A percentile compares a stretch with the other conserved stretches of the same genome.
phyloP scores from a whole-genome alignment of 208 protist species.

The Crithidia sp. region DNA sequence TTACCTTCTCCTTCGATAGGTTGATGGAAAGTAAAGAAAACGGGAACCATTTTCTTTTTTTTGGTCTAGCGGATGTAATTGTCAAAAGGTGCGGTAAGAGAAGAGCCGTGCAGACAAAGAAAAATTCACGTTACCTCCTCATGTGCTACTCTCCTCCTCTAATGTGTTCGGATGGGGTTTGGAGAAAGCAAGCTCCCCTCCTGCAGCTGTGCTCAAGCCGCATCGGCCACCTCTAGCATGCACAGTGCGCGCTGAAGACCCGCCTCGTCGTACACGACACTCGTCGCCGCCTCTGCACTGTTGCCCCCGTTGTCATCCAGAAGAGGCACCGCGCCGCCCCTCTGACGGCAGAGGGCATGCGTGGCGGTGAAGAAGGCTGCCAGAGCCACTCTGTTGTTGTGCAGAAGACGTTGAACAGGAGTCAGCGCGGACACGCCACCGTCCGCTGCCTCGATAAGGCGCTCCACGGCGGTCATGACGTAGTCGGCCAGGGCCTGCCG shows the following conservation, averaged over 20 bases:
- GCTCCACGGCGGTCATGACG: conserved; percentile 16
- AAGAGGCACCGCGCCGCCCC: background rate
- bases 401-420: conserved; percentile 6
- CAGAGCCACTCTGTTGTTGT: conserved; percentile 11
- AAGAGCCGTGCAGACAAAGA: background rate
- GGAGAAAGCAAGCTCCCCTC: background rate
- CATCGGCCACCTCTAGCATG: background rate
- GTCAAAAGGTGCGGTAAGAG: background rate
- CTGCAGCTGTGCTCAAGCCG: background rate
- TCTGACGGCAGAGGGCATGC: conserved; percentile 12
- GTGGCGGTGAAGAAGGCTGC: background rate
- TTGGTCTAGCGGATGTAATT: background rate
- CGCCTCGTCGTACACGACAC: conserved; percentile 6
- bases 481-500: conserved; percentile 32
- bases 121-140: no score
- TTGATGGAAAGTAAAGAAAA: no score
- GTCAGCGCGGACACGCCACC: background rate
- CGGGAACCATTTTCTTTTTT: no score
- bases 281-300: conserved; percentile 2
- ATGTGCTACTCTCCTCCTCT: no score
- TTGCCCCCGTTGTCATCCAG: conserved; percentile 3
- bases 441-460: background rate
- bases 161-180: no score
- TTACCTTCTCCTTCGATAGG: no score
- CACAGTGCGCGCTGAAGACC: conserved; percentile 10